Evolutionary conservation across 768 basidiomycete genomes (phyloP).

Genomic region (Termitomyces sp.): DNA sequence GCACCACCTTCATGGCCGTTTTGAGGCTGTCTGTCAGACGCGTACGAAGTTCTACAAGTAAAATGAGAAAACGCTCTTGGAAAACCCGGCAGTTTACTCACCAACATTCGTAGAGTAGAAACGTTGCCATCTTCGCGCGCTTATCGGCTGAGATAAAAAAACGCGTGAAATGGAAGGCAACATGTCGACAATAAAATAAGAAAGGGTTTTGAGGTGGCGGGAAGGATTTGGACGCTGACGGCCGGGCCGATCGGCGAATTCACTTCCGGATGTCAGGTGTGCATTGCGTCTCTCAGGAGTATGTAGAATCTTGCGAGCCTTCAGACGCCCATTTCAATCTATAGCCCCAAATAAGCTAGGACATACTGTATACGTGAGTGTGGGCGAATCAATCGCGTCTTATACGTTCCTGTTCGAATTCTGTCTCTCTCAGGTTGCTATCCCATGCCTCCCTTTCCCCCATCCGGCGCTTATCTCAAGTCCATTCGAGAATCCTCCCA

Average conservation of each 20-base stretch:
- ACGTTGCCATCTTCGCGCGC: background rate
- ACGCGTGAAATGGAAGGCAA: background rate
- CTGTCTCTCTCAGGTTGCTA: background rate
- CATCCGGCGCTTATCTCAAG: slow-evolving; percentile 40
- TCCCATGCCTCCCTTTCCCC: slow-evolving; percentile 31
- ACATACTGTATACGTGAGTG: background rate
- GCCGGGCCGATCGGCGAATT: background rate
- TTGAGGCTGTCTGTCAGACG: slow-evolving; percentile 52
- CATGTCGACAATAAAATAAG: background rate
- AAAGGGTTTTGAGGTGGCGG: background rate
- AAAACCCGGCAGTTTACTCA: background rate
- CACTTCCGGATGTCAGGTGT: no score
- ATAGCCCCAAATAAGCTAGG: background rate
- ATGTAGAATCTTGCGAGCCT: background rate
- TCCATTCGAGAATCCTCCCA: slow-evolving; percentile 51
- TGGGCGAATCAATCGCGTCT: background rate
- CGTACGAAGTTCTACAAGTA: slow-evolving; percentile 43
- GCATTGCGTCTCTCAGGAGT: background rate
- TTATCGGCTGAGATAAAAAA: background rate
- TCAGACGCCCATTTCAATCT: background rate
- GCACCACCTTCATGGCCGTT: slow-evolving; percentile 57
- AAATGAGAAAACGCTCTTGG: background rate
- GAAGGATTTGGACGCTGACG: background rate
- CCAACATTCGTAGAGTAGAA: slow-evolving; percentile 9
- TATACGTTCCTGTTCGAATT: background rate